Percentiles rank a stretch among this genome's conserved stretches.
These are phyloP conservation scores for Mucuna pruriens DNA, from an alignment of 306 rosid genomes.

Conservation along the genomic window DNA sequence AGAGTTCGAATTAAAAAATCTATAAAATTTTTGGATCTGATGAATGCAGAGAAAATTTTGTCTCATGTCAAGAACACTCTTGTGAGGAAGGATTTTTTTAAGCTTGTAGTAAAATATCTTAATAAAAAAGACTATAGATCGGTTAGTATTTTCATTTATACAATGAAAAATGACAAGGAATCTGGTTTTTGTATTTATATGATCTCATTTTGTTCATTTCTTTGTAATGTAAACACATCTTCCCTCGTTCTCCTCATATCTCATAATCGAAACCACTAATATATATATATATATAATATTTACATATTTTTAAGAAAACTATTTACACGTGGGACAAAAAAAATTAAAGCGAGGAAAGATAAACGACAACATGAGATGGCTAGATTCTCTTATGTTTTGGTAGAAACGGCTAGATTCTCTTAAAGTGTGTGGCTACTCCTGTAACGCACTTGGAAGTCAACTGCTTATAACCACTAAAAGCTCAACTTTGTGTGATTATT, in stretches of 20 bases:
- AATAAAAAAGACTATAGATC: too few species aligned
- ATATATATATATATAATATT: neutral
- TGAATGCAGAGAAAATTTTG: too few species aligned
- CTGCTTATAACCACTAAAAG: slow-evolving; percentile 22
- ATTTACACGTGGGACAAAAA: neutral
- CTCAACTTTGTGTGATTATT: slow-evolving; percentile 16
- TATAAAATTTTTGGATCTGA: too few species aligned
- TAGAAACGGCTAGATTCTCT: slow-evolving; percentile 30
- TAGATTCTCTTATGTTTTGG: slow-evolving; percentile 24
- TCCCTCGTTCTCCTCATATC: neutral
- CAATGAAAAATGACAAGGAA: too few species aligned
- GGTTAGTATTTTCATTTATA: too few species aligned
- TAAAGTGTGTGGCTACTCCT: slow-evolving; percentile 16
- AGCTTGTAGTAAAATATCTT: too few species aligned
- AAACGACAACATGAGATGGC: slow-evolving; percentile 12
- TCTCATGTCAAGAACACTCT: too few species aligned
- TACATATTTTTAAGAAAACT: neutral
- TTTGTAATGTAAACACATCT: neutral
- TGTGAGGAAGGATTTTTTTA: too few species aligned
- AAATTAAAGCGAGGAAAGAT: neutral
- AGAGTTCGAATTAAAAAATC: too few species aligned
- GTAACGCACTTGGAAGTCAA: slow-evolving; percentile 20
- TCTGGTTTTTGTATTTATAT: too few species aligned
- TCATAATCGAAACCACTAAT: neutral
- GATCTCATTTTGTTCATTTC: neutral